These are phyloP conservation scores for Farysia itapuensis DNA, from an alignment of 1,284 basidiomycete species.

Conservation along the genomic window DNA sequence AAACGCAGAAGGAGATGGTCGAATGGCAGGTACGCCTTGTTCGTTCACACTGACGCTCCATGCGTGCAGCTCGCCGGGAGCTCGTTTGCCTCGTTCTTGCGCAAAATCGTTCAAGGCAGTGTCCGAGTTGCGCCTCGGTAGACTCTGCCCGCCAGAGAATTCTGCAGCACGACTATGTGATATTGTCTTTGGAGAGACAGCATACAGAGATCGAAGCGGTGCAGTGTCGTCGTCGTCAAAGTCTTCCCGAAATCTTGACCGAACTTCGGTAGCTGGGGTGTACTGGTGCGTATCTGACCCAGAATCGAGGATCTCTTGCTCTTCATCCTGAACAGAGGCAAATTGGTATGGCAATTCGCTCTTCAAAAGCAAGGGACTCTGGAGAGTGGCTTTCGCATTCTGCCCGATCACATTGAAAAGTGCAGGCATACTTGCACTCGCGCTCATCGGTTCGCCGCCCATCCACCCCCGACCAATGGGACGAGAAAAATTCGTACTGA, in stretches of 20 bases:
- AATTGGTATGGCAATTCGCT: conserved; percentile 12
- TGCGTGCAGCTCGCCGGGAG: conserved; percentile 28
- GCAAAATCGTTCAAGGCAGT: conserved; percentile 10
- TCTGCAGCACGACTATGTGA: neutral
- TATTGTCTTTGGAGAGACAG: no score
- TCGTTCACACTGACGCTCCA: conserved; percentile 33
- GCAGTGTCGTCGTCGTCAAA: no score
- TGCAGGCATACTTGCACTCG: conserved; percentile 11
- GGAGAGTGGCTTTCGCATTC: conserved; percentile 8
- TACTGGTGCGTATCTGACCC: conserved; percentile 10
- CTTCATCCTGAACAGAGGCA: conserved; percentile 19
- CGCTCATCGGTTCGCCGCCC: neutral
- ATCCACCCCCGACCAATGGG: conserved; percentile 11
- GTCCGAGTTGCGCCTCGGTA: conserved; percentile 24
- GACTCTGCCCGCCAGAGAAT: conserved; percentile 3
- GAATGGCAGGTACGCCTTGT: conserved; percentile 22
- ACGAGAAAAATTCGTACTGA: conserved; percentile 21
- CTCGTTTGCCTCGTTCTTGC: conserved; percentile 11
- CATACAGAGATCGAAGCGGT: no score
- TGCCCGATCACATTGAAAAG: conserved; percentile 2
- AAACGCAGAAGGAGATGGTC: conserved; percentile 22
- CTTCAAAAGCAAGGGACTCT: conserved; percentile 22
- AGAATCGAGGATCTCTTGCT: conserved; percentile 14
- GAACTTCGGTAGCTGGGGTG: no score
- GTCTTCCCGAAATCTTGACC: no score